Base-by-base conservation (phyloP, 2,329 filamentous ascomycete genomes). In the Colletotrichum godetiae region DNA sequence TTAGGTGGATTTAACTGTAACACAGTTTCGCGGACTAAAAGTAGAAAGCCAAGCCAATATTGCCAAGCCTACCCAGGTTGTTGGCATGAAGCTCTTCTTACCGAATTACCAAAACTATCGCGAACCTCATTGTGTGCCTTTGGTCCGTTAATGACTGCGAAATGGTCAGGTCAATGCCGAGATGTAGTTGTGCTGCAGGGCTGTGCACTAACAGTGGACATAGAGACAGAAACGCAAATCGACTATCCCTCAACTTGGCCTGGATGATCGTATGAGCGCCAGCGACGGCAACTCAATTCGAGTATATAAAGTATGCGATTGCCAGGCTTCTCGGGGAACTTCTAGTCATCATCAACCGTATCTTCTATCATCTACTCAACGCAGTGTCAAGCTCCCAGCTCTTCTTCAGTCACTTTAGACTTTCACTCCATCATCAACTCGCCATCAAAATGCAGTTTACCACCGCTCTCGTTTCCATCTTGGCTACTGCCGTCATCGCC, bases 371-470 rank as follows among this genome's bases (percentile, higher is more conserved):
- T 19, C 35, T 49, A 49, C 2, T 22, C 24, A 49, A n/a, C 29
- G 66, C 27, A 49, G 24, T 37, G 29, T 58, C 19, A 27, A 35
- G 55, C 6, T n/a, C 6, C n/a, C n/a, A 62, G 19, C 19, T 24
- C 59, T 22, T 27, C n/a, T 24, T 42, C 29, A 7, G 31, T 46
- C 31, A 13, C 35, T 29, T 8, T 15, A 13, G n/a, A 62, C 42
- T 37, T 5, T 62, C 55, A 0, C 10, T 31, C 5, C 15, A 42
- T n/a, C 15, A 49, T 49, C 42, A 3, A 2, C 8, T 49, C 42
- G 1, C 19, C 29, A n/a, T n/a, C 64, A 72, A 62, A 22, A 72
- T 72, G 68, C 57, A 72, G 27, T 68, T 72, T n/a, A 29, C 58
- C 13, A 52, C 56, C 22, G 58, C 37, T 35, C 27, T 72, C 5